Base-by-base conservation (phyloP, 306 rosid species). In the Argentina anserina region DNA sequence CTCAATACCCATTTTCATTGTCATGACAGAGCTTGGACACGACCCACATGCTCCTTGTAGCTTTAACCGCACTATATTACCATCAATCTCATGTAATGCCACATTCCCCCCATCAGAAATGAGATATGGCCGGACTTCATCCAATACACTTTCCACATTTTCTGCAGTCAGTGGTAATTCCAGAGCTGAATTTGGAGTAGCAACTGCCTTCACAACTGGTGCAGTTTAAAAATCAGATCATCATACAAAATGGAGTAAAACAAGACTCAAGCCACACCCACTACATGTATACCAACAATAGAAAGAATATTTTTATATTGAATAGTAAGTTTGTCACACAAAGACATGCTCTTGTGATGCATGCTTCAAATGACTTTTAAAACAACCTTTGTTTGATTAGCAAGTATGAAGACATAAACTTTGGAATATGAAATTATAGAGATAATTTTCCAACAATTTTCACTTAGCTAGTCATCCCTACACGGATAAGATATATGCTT, bases 21-120 rank as follows among this genome's bases (percentile, higher is more conserved):
- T 94, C 72, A 62, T 88, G 77, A 91, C 96, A 70, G 97, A 84
- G 75, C 97, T 91, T 0, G 98, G 98, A 73, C 98, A 94, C 0
- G 99, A 94, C 7, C 99, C 99, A 67, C 97, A 94, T 17, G 99
- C 99, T 75, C 99, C 99, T 80, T 94, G 96, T 43, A 94, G 92
- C 86, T 91, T 94, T 87, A 94, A 87, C n/a, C 88, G 73, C 7
- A 94, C 99, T 59, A 94, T 78, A 76, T 94, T 89, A 34, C 97
- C 99, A 63, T 94, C 96, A 33, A 94, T 94, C 70, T 94, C 96
- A 83, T 84, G 91, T 72, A 94, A 87, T 40, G 91, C 97, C 25
- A 94, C 99, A 73, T 71, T 71, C 21, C 75, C 75, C 40, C 75
- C 75, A n/a, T 71, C 75, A 0, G 75, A 71, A 71, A 71, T 71